Base-by-base conservation (phyloP, 768 basidiomycete genomes). In the Candolleomyces aberdarensis region DNA sequence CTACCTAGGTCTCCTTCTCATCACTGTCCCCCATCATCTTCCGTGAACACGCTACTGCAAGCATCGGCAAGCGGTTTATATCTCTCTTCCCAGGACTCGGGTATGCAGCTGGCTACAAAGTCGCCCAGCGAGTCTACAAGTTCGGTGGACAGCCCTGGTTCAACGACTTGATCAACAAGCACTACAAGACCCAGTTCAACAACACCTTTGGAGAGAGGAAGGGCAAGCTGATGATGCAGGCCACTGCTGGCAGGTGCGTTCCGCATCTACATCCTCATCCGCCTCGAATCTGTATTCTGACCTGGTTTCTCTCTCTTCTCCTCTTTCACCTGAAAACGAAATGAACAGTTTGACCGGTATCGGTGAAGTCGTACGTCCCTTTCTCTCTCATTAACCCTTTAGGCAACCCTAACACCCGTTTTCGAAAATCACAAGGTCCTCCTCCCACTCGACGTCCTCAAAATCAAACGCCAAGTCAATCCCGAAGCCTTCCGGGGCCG, bases 61-160 rank as follows among this genome's bases (percentile, higher is more conserved):
- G 92, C 1, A 59, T 91, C 1, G 75, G 78, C 6, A 78, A 78
- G 44, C 92, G 91, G 72, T 82, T 96, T 65, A 65, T 97, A 17
- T 96, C 94, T 3, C 83, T 99, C n/a, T 99, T 99, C 80, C 96
- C 96, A 40, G 96, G 94, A 57, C 86, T 99, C 3, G 96, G 96
- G 2, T 99, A 99, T 71, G 96, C 97, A 5, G 97, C 96, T 29
- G 96, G 97, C 5, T 99, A 98, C 86, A 99, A 98, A 75, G 78
- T 98, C 69, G 76, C 93, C 0, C 95, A 98, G 75, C 86, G 95
- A 56, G 83, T 94, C 68, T 96, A 96, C 87, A 99, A 97, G 77
- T 99, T 98, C 69, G 96, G 96, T 63, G 96, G 96, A 5, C 96
- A 99, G 76, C 96, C 96, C 14, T 98, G 88, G 83, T 97, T 98